Percentiles rank a stretch among this genome's conserved stretches.
phyloP scores from a whole-genome alignment of 768 basidiomycete species.

The Auriculariales sp. region DNA sequence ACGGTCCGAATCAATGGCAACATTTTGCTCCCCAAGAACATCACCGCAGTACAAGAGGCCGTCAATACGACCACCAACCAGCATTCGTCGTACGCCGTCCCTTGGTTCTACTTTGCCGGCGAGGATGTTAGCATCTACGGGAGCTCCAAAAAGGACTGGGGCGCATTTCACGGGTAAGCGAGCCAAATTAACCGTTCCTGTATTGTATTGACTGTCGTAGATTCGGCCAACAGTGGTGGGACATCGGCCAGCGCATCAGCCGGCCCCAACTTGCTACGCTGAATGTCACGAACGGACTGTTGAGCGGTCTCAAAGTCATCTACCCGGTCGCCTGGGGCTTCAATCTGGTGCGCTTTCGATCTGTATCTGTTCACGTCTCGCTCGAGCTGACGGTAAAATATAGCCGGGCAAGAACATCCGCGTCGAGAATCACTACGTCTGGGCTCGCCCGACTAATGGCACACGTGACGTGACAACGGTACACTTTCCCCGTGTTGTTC shows the following conservation, averaged over 20 bases:
- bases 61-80: slow-evolving; percentile 24
- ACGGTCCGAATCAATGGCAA: slow-evolving; percentile 28
- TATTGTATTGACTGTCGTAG: not conserved
- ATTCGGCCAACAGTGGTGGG: slow-evolving; percentile 38
- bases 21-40: slow-evolving; percentile 27
- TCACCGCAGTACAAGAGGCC: slow-evolving; percentile 24
- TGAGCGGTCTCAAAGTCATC: slow-evolving; percentile 26
- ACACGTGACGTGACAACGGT: slow-evolving; percentile 22
- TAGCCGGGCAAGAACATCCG: slow-evolving; percentile 22
- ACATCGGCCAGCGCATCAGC: slow-evolving; percentile 23
- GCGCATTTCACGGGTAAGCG: slow-evolving; percentile 24
- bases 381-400: not conserved
- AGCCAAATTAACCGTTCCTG: not conserved
- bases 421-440: slow-evolving; percentile 26
- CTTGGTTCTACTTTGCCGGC: slow-evolving; percentile 32
- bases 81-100: slow-evolving; percentile 21
- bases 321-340: slow-evolving; percentile 38
- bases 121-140: slow-evolving; percentile 26
- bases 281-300: slow-evolving; percentile 28
- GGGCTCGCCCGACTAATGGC: slow-evolving; percentile 25
- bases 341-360: slow-evolving; percentile 14
- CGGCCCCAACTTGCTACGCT: slow-evolving; percentile 34
- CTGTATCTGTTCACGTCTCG: not conserved
- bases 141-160: slow-evolving; percentile 23
- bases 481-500: slow-evolving; percentile 5